A percentile compares a stretch with the other conserved stretches of the same genome.
phyloP scores from a whole-genome alignment of 345 rosid species.

The Citrus reticulata region DNA sequence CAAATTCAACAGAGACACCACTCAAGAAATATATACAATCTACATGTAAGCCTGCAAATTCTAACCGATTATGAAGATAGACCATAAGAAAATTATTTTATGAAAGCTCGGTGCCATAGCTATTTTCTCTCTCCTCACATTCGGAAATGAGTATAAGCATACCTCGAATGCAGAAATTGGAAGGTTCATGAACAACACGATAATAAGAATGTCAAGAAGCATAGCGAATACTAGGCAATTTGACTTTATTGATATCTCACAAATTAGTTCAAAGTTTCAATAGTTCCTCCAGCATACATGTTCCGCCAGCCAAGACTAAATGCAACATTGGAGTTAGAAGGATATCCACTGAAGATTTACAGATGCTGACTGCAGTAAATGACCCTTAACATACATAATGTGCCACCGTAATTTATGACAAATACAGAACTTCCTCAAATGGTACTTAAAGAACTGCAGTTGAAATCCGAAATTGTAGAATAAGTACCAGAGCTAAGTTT shows the following conservation, averaged over 20 bases:
- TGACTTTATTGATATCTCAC: conserved; percentile 4
- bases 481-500: conserved; percentile 11
- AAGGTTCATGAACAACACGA: conserved; percentile 1
- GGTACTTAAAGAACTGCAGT: conserved; percentile 16
- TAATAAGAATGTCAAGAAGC: conserved; percentile 3
- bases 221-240: conserved; percentile 9
- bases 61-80: conserved; percentile 1
- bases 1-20: conserved; percentile 1
- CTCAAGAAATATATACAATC: neutral
- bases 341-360: conserved; percentile 8
- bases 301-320: conserved; percentile 2
- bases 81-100: neutral
- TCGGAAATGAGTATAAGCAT: neutral
- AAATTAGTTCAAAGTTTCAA: conserved; percentile 10
- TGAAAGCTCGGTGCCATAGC: conserved; percentile 1
- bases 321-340: conserved; percentile 9
- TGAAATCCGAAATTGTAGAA: conserved; percentile 20
- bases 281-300: conserved; percentile 12
- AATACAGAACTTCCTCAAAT: conserved; percentile 23
- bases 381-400: conserved; percentile 9
- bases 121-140: neutral
- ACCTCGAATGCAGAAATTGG: neutral
- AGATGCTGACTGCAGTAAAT: conserved; percentile 3
- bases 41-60: conserved; percentile 3
- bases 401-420: conserved; percentile 17